phyloP scores from a whole-genome alignment of 495 filamentous ascomycete genomes.

The Margaritispora aquatica region DNA sequence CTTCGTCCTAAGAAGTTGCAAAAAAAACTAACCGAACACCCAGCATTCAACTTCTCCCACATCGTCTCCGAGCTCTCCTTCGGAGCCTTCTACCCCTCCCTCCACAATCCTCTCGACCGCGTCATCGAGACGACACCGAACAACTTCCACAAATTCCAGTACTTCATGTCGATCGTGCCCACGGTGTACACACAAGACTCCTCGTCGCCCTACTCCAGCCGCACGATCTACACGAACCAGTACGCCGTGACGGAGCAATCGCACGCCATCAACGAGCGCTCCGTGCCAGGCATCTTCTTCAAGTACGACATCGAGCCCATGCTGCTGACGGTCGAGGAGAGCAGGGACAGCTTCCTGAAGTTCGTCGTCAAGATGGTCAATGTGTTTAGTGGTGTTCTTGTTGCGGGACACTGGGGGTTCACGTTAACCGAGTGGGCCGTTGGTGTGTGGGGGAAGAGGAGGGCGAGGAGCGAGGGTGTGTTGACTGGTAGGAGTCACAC shows the following conservation, averaged over 20 bases:
- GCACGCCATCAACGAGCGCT: conserved; percentile 56
- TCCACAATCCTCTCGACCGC: conserved; percentile 89
- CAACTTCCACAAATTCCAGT: conserved; percentile 96
- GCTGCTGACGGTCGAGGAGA: conserved; percentile 75
- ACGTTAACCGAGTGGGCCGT: conserved; percentile 44
- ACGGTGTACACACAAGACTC: conserved; percentile 79
- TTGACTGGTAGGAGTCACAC: conserved; percentile 46
- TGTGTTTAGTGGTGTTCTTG: conserved; percentile 52
- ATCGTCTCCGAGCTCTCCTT: conserved; percentile 95
- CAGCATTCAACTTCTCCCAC: conserved; percentile 97
- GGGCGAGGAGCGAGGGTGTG: conserved; percentile 52
- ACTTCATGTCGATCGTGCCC: conserved; percentile 94
- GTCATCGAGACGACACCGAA: conserved; percentile 65
- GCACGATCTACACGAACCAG: conserved; percentile 86
- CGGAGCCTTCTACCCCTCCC: conserved; percentile 87
- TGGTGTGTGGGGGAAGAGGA: conserved; percentile 40
- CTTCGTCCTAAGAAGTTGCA: neutral
- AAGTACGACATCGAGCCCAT: conserved; percentile 99
- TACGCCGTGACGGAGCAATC: conserved; percentile 92
- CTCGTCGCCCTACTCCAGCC: conserved; percentile 20
- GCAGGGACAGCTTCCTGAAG: conserved; percentile 63
- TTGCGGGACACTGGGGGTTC: conserved; percentile 56
- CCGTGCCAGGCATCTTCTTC: conserved; percentile 90
- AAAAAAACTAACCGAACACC: conserved; percentile 10
- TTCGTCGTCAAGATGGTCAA: conserved; percentile 70